These are phyloP conservation scores for Akanthomyces lecanii DNA, from an alignment of 2,329 filamentous ascomycete genomes.

Conservation along the genomic window DNA sequence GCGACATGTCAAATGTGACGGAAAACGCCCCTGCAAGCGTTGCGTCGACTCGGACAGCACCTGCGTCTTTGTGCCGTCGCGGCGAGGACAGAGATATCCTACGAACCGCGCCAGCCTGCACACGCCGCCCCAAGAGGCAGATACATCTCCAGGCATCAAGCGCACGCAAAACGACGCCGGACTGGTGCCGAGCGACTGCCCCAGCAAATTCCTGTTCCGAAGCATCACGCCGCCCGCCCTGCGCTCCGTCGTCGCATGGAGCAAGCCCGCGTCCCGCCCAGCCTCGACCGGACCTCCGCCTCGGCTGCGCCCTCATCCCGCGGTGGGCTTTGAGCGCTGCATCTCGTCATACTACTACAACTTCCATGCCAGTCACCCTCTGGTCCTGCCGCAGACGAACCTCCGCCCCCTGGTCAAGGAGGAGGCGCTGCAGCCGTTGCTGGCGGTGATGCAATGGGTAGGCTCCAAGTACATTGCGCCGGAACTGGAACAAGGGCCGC, in stretches of 20 bases:
- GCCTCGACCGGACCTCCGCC: background rate
- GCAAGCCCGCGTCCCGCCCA: background rate
- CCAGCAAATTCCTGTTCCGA: background rate
- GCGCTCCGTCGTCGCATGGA: background rate
- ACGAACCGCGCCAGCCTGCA: background rate
- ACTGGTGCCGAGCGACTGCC: background rate
- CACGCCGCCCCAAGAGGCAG: background rate
- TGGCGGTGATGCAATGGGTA: constrained; percentile 12
- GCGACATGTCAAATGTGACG: constrained; percentile 10
- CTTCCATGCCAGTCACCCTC: constrained; percentile 10
- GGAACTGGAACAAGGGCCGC: background rate
- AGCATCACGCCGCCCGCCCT: background rate
- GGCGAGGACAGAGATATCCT: background rate
- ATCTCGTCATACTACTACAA: constrained; percentile 7
- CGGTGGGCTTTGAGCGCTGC: background rate
- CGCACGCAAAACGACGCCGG: background rate
- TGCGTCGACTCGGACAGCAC: constrained; percentile 6
- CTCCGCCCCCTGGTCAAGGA: background rate
- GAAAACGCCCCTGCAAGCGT: background rate
- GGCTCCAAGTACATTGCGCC: constrained; percentile 5
- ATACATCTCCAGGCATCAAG: background rate
- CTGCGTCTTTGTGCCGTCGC: constrained; percentile 11
- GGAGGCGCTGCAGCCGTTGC: background rate
- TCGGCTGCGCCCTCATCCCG: background rate
- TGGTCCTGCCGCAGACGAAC: background rate